These are phyloP conservation scores for Geranium incanum DNA, from an alignment of 441 rosid species.

Conservation along the genomic window DNA sequence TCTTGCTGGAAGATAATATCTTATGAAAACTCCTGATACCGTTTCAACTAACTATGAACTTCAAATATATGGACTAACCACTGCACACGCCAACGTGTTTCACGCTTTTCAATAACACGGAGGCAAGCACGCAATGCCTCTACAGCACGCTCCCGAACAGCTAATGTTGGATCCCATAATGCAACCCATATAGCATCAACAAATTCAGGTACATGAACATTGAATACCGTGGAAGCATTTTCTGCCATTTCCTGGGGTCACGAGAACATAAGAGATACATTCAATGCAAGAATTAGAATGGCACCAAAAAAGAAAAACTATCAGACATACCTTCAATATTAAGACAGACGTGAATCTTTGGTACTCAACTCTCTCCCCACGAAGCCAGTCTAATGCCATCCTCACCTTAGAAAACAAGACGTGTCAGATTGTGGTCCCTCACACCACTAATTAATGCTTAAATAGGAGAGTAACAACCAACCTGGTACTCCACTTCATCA, in stretches of 20 bases:
- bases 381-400: conserved; percentile 90
- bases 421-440: conserved; percentile 13
- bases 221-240: conserved; percentile 98
- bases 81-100: conserved; percentile 99
- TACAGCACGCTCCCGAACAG: conserved; percentile 84
- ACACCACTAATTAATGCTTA: conserved; percentile 8
- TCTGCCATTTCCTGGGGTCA: conserved; percentile 84
- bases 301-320: not conserved
- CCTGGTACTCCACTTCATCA: conserved; percentile 97
- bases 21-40: not conserved
- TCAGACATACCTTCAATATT: conserved; percentile 66
- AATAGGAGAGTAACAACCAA: conserved; percentile 23
- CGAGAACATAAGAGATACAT: not conserved
- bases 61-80: conserved; percentile 47
- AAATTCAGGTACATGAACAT: conserved; percentile 93
- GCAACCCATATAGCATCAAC: conserved; percentile 99
- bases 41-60: not conserved
- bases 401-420: conserved; percentile 46
- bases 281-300: not conserved
- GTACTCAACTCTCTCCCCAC: conserved; percentile 76
- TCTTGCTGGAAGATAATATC: not conserved
- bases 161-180: conserved; percentile 83
- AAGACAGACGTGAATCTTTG: conserved; percentile 89
- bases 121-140: conserved; percentile 99
- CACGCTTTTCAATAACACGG: conserved; percentile 96